Percentiles rank a stretch among this genome's conserved stretches.
Evolutionary conservation across 768 basidiomycete genomes (phyloP).

Genomic region (Serendipita vermifera): DNA sequence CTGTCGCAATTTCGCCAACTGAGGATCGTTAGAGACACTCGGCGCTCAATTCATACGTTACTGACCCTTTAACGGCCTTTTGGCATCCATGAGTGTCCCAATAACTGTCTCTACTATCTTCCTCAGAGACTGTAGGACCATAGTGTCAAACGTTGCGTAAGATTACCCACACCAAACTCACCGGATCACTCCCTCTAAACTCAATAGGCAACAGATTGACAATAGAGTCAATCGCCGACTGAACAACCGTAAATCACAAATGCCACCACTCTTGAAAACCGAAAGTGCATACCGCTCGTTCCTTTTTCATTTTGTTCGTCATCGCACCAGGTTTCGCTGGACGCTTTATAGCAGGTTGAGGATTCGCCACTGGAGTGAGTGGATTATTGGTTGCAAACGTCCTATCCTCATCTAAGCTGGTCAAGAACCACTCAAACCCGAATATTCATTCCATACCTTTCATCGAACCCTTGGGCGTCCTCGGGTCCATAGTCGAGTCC

Average conservation of each 20-base stretch:
- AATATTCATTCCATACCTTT: conserved; percentile 22
- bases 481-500: background rate
- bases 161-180: conserved; percentile 26
- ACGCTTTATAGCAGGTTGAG: conserved; percentile 39
- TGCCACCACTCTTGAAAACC: background rate
- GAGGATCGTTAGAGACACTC: conserved; percentile 8
- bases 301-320: conserved; percentile 72
- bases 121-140: conserved; percentile 48
- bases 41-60: conserved; percentile 6
- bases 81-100: conserved; percentile 55
- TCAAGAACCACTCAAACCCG: too few relatives aligned
- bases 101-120: conserved; percentile 72
- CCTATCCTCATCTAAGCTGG: conserved; percentile 28
- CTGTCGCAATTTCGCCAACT: conserved; percentile 68
- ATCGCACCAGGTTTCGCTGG: conserved; percentile 27
- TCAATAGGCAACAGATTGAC: conserved; percentile 72
- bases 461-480: background rate
- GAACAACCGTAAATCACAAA: conserved; percentile 34
- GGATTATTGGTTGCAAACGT: conserved; percentile 23
- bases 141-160: conserved; percentile 1
- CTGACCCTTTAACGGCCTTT: conserved; percentile 51
- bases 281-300: conserved; percentile 42
- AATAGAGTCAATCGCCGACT: conserved; percentile 42
- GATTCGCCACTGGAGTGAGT: conserved; percentile 25
- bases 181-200: conserved; percentile 80